Evolutionary conservation across 306 rosid species (phyloP), one percentile per base, ranked within the genome.

Genomic region (Cicer cuneatum): DNA sequence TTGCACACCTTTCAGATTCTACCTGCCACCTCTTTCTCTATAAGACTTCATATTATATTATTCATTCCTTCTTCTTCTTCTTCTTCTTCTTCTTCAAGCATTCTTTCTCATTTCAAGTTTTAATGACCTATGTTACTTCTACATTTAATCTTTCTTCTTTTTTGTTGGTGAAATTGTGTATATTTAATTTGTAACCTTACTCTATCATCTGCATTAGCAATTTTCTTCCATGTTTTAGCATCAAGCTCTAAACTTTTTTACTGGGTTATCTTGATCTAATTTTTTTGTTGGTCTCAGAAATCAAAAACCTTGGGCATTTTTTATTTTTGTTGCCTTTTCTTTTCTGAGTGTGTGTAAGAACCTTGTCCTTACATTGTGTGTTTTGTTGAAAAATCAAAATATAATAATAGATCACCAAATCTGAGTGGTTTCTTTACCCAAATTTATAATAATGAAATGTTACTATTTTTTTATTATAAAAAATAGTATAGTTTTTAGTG

Each of bases 191-290:
- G 9, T 41, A 5, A 63, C 13, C 49, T 21, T 18, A 47, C 67
- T 67, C 79, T 76, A 9, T 73, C 21, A 71, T 59, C 83, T 70
- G 78, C 96, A 83, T 82, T 88, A 66, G 48, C 69, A 5, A 24
- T 62, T 69, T 72, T 78, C 62, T 77, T 43, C 65, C 73, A 13
- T 47, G 19, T 75, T 69, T 80, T 64, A 72, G 83, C 81, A 54
- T 85, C 49, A 24, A 66, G 49, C 38, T 64, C 7, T 49, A 35
- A 52, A 4, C 19, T 67, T 46, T 69, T 19, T 65, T 6, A 12
- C 48, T 62, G 47, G 67, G 40, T 75, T 69, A 62, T 63, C 67
- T 71, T 85, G 92, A 89, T 91, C 97, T 86, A 84, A 49, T 38
- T 35, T 75, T 38, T 40, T 75, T 39, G 66, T 69, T 49, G 52